Base-by-base conservation (phyloP, 306 rosid species). In the Glycine soja region DNA sequence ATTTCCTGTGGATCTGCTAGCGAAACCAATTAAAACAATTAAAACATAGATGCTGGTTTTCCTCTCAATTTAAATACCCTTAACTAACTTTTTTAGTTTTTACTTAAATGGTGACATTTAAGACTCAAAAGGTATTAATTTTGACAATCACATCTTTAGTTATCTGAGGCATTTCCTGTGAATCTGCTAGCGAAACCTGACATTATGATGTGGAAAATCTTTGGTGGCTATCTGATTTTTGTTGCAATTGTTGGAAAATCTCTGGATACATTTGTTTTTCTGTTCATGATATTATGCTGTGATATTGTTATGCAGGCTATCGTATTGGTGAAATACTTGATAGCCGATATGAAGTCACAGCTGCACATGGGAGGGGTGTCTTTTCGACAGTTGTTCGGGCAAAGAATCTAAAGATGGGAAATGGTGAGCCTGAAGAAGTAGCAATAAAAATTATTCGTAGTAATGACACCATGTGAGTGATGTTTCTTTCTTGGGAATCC, bases 331-430 rank as follows among this genome's bases (percentile, higher is more conserved):
- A 96, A 84, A 83, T 90, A 74, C 97, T 96, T 84, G 99, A 96
- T 89, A 91, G 97, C 34, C 89, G 97, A 76, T 96, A 96, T 87
- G 98, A 96, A 89, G 89, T 96, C 68, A 81, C 89, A 46, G 97
- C 99, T 78, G 97, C 99, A 74, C 98, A 93, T 51, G 99, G 99
- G 57, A 96, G 84, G 83, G 99, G 99, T 82, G 98, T 96, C 65
- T 96, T 96, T 88, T 96, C 99, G 16, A 93, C 97, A 4, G 99
- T 96, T 66, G 98, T 96, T 74, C 93, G 98, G 70, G 98, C 98
- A 43, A 93, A 86, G 84, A 94, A 93, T 85, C 94, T 93, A 3
- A 92, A 88, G 83, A 64, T 72, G 67, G 88, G 90, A 74, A 90
- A 86, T 83, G 97, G 91, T 15, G 98, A 96, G 85, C 99, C 97